Base-by-base conservation (phyloP, 2,329 filamentous ascomycete species). In the Paraconiothyrium brasiliense region DNA sequence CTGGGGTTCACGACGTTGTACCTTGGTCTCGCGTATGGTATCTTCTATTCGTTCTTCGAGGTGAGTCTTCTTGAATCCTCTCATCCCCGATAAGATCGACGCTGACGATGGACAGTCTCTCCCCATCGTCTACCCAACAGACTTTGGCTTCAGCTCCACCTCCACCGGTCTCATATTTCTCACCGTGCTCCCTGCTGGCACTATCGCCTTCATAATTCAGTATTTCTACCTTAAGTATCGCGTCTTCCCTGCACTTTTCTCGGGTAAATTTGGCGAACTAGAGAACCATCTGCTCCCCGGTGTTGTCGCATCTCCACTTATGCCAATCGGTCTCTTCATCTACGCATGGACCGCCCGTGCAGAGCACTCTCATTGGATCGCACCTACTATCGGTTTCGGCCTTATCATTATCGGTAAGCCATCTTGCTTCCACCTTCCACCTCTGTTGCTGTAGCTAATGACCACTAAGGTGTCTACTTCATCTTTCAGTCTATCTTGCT, bases 121-220 rank as follows among this genome's bases (percentile, higher is more conserved):
- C 60, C 85, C 84, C 0, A 80, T 87, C 62, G 84, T 97, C 57
- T 97, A 90, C 79, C 85, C 92, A 64, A 83, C 87, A 76, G 89
- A 90, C 63, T 95, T 96, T 79, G 89, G 89, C 4, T 96, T 90
- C 79, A 87, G 84, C 5, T 84, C 91, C 30, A 86, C 90, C 43
- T 89, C 83, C 43, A 93, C 92, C 0, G 91, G 92, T 47, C 84
- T 96, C 7, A 93, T 94, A 87, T 95, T 95, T 77, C 93, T 95
- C 65, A 90, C 91, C 5, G 78, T 94, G 43, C 90, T 91, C 7
- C 81, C 94, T 13, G 91, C 91, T 54, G 90, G 93, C 32, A 16
- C 93, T 0, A 62, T 80, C 56, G 90, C 89, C 1, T 90, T 92
- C 14, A 69, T 78, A 7, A 89, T 77, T 79, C 91, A n/a, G 87